phyloP scores from a whole-genome alignment of 352 stramenopile species.

The Pythium volutum region DNA sequence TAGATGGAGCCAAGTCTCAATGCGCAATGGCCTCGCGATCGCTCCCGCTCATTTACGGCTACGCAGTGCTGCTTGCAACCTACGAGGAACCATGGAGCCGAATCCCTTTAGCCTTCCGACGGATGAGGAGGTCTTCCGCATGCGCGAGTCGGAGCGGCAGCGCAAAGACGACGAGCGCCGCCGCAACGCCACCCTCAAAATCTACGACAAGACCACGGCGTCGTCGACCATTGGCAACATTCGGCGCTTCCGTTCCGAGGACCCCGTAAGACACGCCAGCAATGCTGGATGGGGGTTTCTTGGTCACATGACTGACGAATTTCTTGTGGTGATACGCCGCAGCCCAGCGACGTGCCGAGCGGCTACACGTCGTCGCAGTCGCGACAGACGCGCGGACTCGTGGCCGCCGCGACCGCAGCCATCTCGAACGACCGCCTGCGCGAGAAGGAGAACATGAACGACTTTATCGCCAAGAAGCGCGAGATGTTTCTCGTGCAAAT shows the following conservation, averaged over 20 bases:
- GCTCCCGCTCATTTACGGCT: background rate
- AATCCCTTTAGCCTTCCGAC: conserved; percentile 92
- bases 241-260: conserved; percentile 57
- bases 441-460: conserved; percentile 94
- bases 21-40: background rate
- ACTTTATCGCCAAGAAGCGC: conserved; percentile 96
- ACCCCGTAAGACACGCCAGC: conserved; percentile 44
- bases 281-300: too few relatives aligned
- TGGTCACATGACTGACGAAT: too few relatives aligned
- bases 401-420: conserved; percentile 71
- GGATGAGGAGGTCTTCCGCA: conserved; percentile 94
- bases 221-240: conserved; percentile 82
- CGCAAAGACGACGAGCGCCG: conserved; percentile 80
- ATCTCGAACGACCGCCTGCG: conserved; percentile 85
- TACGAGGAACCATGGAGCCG: conserved; percentile 30
- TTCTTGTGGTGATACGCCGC: background rate
- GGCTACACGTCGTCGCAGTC: conserved; percentile 63
- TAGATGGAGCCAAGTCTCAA: background rate
- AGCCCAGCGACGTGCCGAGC: conserved; percentile 20
- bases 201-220: conserved; percentile 90
- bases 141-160: conserved; percentile 90
- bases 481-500: conserved; percentile 97
- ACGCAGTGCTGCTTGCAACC: background rate
- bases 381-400: conserved; percentile 70
- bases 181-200: conserved; percentile 60